Conservation (phyloP, 805 yeast genomes). For the Ogataea zsoltii region DNA sequence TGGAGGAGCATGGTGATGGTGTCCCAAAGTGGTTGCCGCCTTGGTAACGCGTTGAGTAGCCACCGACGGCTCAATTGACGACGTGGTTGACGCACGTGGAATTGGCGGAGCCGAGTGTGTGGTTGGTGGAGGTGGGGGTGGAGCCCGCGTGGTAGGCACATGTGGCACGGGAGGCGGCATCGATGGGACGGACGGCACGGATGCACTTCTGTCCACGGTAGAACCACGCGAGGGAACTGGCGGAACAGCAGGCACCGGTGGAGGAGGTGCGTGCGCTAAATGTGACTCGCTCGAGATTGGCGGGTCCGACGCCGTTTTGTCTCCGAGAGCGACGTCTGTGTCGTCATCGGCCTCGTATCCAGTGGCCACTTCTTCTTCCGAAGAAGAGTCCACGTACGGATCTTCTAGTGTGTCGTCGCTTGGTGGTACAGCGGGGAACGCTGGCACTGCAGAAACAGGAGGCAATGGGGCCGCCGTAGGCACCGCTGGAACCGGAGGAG, state of each 20-base stretch:
- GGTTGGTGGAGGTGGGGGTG: slow-evolving; percentile 20
- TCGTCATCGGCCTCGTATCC: slow-evolving; percentile 77
- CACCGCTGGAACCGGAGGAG: slow-evolving; percentile 13
- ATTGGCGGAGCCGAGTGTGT: slow-evolving; percentile 29
- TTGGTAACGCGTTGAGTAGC: neutral
- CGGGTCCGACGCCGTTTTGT: slow-evolving; percentile 2
- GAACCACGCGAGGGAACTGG: slow-evolving; percentile 15
- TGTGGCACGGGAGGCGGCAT: slow-evolving; percentile 26
- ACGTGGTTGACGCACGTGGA: slow-evolving; percentile 22
- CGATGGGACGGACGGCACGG: neutral
- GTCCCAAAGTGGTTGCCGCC: slow-evolving; percentile 9
- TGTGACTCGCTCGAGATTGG: slow-evolving; percentile 7
- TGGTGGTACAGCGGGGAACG: too few relatives aligned
- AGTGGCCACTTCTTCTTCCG: slow-evolving; percentile 36
- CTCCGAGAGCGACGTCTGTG: slow-evolving; percentile 29
- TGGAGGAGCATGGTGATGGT: slow-evolving; percentile 13
- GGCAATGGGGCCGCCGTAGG: slow-evolving; percentile 4
- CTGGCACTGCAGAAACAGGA: neutral
- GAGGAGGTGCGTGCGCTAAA: slow-evolving; percentile 10
- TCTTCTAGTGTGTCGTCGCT: neutral
- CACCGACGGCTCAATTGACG: slow-evolving; percentile 13
- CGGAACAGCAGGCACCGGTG: slow-evolving; percentile 15
- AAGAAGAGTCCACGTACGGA: slow-evolving; percentile 13
- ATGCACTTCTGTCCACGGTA: slow-evolving; percentile 17
- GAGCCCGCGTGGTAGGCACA: slow-evolving; percentile 19